A percentile compares a stretch with the other conserved stretches of the same genome.
phyloP scores from a whole-genome alignment of 371 early-diverging fungal genomes.

The Funneliformis caledonium region DNA sequence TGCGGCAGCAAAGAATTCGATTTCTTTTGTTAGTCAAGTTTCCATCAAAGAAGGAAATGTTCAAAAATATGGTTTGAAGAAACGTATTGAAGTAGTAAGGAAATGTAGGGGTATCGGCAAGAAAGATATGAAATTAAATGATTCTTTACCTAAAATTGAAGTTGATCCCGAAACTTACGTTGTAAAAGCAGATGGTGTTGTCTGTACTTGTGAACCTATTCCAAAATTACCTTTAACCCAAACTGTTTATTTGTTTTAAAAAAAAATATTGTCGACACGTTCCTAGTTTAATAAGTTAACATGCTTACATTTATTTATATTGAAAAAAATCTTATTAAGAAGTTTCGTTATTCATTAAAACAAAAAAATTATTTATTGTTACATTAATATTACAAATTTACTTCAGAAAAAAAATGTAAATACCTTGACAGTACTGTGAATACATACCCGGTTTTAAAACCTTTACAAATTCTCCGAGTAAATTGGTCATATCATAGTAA shows the following conservation, averaged over 20 bases:
- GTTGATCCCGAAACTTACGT: slow-evolving; percentile 93
- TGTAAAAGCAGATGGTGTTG: slow-evolving; percentile 78
- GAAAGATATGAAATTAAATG: slow-evolving; percentile 86
- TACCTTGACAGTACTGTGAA: no score
- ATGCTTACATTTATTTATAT: no score
- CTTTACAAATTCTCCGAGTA: no score
- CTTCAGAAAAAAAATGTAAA: no score
- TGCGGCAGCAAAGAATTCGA: slow-evolving; percentile 58
- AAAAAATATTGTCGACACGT: no score
- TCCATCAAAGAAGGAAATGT: slow-evolving; percentile 65
- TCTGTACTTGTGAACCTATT: slow-evolving; percentile 68
- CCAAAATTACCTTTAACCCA: slow-evolving; percentile 76
- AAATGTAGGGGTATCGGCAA: slow-evolving; percentile 79
- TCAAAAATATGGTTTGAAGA: slow-evolving; percentile 65
- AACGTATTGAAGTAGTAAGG: slow-evolving; percentile 73
- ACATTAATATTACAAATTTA: no score
- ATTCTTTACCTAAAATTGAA: slow-evolving; percentile 68
- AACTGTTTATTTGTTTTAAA: slow-evolving; percentile 73
- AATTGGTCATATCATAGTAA: no score
- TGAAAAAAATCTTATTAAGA: no score
- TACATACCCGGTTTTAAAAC: no score
- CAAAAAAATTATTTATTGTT: no score
- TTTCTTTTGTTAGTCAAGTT: slow-evolving; percentile 82
- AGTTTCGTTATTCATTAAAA: no score
- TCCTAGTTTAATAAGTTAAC: no score